These are phyloP conservation scores for Pugionium cornutum DNA, from an alignment of 345 rosid genomes.

Conservation along the genomic window DNA sequence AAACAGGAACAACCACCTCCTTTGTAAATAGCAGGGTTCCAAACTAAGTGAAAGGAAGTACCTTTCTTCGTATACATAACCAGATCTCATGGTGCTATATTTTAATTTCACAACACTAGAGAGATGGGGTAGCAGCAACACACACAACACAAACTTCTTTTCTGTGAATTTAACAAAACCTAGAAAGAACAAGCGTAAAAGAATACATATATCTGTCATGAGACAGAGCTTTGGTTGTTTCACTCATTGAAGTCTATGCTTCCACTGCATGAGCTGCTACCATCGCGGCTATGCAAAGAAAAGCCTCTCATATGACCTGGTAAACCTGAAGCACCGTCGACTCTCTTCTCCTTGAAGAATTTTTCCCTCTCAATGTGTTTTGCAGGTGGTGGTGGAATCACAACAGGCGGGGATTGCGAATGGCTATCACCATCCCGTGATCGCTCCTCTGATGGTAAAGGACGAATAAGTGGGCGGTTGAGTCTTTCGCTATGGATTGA, in stretches of 20 bases:
- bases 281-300: slow-evolving; percentile 76
- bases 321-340: slow-evolving; percentile 56
- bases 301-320: slow-evolving; percentile 72
- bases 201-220: slow-evolving; percentile 29
- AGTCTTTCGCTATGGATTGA: slow-evolving; percentile 55
- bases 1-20: slow-evolving; percentile 17
- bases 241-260: slow-evolving; percentile 73
- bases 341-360: slow-evolving; percentile 87
- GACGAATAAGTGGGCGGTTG: slow-evolving; percentile 80
- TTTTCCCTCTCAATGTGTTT: slow-evolving; percentile 84
- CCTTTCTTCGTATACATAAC: slow-evolving; percentile 35
- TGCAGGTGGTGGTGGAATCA: slow-evolving; percentile 95
- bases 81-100: slow-evolving; percentile 32
- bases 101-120: slow-evolving; percentile 37
- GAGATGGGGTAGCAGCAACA: slow-evolving; percentile 13
- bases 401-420: slow-evolving; percentile 49
- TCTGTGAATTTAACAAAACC: slow-evolving; percentile 12
- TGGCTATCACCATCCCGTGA: slow-evolving; percentile 39
- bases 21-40: slow-evolving; percentile 27
- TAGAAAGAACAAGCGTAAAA: slow-evolving; percentile 20
- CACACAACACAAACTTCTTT: slow-evolving; percentile 21
- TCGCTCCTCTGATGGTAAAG: slow-evolving; percentile 48
- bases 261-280: slow-evolving; percentile 81
- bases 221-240: slow-evolving; percentile 29
- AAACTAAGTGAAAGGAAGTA: slow-evolving; percentile 33